Base-by-base conservation (phyloP, 2,329 filamentous ascomycete genomes). In the Ceratocystis papillata region DNA sequence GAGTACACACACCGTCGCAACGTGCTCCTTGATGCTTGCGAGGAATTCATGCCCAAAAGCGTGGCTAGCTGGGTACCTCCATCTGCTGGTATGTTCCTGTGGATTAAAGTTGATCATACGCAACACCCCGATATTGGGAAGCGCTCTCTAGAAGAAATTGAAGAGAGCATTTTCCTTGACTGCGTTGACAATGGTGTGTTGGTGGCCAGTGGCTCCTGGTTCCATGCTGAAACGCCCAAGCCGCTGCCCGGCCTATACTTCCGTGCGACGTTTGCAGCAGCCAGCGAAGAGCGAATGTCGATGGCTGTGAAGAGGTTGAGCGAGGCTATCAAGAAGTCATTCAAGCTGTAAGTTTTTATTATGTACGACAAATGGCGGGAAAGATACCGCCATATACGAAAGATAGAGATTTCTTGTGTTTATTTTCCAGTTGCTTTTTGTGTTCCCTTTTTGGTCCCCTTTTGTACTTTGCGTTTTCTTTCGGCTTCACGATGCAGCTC, bases 71-170 rank as follows among this genome's bases (percentile, higher is more conserved):
- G 92, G 91, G 82, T 79, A 30, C 83, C 89, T 0, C 92, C 93
- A 0, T 82, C 81, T 67, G 90, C 92, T 0, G 93, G 93, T 73
- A 99, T 99, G 94, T 99, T 99, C 82, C 81, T 89, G 73, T 94
- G 90, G 90, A 77, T 94, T 67, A 79, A 82, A 64, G 77, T 94
- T 20, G 81, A 90, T 70, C 83, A 84, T 71, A 79, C 77, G 22
- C 80, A 82, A 68, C 89, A 93, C 71, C 89, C 89, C 0, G 76
- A 82, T 12, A 80, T 80, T 45, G 73, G 74, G 1, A 76, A 72
- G 15, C 82, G 81, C 69, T 77, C 75, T 62, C 78, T 90, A 60
- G 74, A 83, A 28, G 83, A 84, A 45, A 80, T 99, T 53, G 94
- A 99, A 75, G 87, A 96, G 71, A 85, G 89, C 65, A 90, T 99